Evolutionary conservation across 371 early-diverging fungal genomes (phyloP).

Genomic region (Smittium culicis): DNA sequence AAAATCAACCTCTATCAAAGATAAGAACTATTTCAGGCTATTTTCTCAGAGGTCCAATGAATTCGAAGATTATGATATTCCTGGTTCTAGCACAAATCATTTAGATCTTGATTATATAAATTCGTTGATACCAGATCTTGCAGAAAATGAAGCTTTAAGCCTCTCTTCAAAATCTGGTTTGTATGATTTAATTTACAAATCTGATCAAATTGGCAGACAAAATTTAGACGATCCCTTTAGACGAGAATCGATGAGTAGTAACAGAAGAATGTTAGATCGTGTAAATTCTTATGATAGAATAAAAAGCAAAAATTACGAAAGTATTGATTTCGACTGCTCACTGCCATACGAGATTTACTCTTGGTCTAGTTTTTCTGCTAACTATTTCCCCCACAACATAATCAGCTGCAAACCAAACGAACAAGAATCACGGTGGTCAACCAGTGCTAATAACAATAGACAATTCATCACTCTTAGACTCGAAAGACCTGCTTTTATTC

Average conservation of each 20-base stretch:
- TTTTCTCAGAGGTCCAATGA: neutral
- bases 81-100: no score
- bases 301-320: neutral
- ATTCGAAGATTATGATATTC: neutral
- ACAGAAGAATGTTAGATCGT: neutral
- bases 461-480: conserved; percentile 50
- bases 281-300: neutral
- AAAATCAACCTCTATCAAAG: neutral
- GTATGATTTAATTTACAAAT: neutral
- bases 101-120: no score
- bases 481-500: conserved; percentile 38
- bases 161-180: neutral
- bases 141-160: neutral
- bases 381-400: conserved; percentile 49
- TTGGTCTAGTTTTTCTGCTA: conserved; percentile 42
- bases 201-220: neutral
- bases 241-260: no score
- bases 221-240: neutral
- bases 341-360: conserved; percentile 32
- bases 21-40: neutral
- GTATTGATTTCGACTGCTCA: conserved; percentile 14
- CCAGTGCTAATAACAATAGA: conserved; percentile 41
- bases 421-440: conserved; percentile 51
- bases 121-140: neutral
- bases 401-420: conserved; percentile 43